Conservation (phyloP, 108 stramenopile species). For the Cylindrotheca closterium region DNA sequence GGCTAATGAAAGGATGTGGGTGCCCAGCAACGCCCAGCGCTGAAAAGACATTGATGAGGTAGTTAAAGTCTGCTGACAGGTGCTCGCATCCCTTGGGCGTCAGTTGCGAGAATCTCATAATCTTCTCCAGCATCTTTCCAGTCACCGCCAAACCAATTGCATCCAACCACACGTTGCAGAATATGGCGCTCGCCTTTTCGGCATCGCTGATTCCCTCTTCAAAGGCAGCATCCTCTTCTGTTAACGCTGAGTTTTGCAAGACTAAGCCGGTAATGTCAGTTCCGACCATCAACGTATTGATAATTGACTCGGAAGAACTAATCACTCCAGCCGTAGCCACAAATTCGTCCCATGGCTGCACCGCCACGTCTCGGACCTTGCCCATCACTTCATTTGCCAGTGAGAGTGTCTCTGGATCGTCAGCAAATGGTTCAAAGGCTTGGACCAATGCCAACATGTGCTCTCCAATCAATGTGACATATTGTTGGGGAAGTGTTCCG, state of each 20-base stretch:
- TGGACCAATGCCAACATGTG: constrained; percentile 86
- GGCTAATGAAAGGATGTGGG: constrained; percentile 75
- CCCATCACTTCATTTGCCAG: constrained; percentile 82
- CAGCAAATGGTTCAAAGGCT: constrained; percentile 85
- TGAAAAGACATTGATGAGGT: constrained; percentile 79
- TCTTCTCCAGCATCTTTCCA: constrained; percentile 66
- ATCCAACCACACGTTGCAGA: constrained; percentile 85
- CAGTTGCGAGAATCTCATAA: constrained; percentile 79
- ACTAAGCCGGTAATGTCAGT: constrained; percentile 47
- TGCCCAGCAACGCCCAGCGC: constrained; percentile 82
- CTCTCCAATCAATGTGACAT: constrained; percentile 84
- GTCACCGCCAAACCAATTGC: constrained; percentile 78
- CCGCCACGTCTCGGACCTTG: constrained; percentile 60
- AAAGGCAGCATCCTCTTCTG: constrained; percentile 53
- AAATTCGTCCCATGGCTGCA: constrained; percentile 80
- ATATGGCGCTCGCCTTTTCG: constrained; percentile 47
- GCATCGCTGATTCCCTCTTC: constrained; percentile 61
- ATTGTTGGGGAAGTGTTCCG: constrained; percentile 78
- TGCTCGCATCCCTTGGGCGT: constrained; percentile 81
- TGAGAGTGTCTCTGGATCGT: constrained; percentile 58
- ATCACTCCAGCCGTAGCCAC: constrained; percentile 53
- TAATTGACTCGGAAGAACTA: constrained; percentile 27
- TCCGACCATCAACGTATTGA: constrained; percentile 60
- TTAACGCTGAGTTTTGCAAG: constrained; percentile 28
- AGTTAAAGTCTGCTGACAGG: constrained; percentile 74